phyloP scores from a whole-genome alignment of 176 grass and related monocot species.

The Rhynchospora tenuis region DNA sequence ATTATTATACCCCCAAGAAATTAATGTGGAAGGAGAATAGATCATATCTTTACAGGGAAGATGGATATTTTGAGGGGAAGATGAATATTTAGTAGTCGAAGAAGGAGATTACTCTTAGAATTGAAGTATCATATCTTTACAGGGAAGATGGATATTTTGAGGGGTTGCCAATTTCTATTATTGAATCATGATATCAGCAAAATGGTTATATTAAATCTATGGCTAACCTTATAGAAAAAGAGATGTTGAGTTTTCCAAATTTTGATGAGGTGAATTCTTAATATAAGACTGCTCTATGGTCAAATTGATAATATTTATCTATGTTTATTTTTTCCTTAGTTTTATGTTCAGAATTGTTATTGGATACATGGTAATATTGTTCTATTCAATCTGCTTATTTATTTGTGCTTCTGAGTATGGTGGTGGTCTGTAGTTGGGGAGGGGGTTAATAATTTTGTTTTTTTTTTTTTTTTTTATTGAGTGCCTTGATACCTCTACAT shows the following conservation, averaged over 20 bases:
- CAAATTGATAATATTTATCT: not conserved
- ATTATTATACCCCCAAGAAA: not conserved
- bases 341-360: not conserved
- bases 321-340: not conserved
- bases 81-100: not conserved
- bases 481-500: not conserved
- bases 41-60: constrained; percentile 54
- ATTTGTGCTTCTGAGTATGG: not conserved
- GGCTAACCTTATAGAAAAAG: constrained; percentile 79
- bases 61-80: constrained; percentile 60
- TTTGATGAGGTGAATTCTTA: constrained; percentile 55
- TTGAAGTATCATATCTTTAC: constrained; percentile 15
- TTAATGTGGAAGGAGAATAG: not conserved
- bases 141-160: constrained; percentile 92
- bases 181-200: constrained; percentile 90
- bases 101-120: not conserved
- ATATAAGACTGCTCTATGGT: not conserved
- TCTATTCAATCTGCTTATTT: not conserved
- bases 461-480: not conserved
- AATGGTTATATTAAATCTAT: constrained; percentile 94
- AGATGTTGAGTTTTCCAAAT: constrained; percentile 49
- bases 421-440: not conserved
- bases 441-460: not conserved
- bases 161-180: constrained; percentile 79
- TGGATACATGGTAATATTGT: not conserved